Evolutionary conservation across 805 yeast genomes (phyloP).

Genomic region (Saturnispora halmiae): DNA sequence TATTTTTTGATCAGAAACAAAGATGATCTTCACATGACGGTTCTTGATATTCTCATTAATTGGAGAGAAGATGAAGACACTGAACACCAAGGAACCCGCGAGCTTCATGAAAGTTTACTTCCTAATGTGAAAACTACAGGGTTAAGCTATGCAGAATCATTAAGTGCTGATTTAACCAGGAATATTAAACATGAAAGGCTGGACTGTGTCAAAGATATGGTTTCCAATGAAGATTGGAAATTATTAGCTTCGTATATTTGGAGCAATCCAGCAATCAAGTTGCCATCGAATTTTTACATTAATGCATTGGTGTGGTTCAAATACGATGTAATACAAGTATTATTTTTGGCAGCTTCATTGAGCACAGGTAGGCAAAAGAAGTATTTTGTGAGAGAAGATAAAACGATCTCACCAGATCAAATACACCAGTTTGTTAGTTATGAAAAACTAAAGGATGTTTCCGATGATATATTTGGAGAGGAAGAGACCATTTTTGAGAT

Average conservation of each 20-base stretch:
- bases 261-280: conserved; percentile 29
- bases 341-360: conserved; percentile 31
- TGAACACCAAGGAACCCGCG: background rate
- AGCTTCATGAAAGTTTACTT: background rate
- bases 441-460: background rate
- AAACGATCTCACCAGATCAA: background rate
- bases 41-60: conserved; percentile 17
- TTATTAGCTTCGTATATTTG: conserved; percentile 30
- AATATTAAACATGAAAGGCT: background rate
- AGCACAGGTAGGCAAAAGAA: conserved; percentile 13
- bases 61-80: background rate
- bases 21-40: conserved; percentile 10
- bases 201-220: background rate
- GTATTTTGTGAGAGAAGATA: background rate
- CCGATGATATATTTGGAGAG: background rate
- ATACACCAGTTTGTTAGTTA: background rate
- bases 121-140: background rate
- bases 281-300: conserved; percentile 34
- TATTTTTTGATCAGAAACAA: conserved; percentile 13
- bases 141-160: conserved; percentile 1
- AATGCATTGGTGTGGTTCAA: conserved; percentile 34
- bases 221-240: conserved; percentile 8
- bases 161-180: background rate
- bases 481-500: background rate
- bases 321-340: conserved; percentile 35